Conservation (phyloP, 2,329 filamentous ascomycete species). For the Alternaria sp. region DNA sequence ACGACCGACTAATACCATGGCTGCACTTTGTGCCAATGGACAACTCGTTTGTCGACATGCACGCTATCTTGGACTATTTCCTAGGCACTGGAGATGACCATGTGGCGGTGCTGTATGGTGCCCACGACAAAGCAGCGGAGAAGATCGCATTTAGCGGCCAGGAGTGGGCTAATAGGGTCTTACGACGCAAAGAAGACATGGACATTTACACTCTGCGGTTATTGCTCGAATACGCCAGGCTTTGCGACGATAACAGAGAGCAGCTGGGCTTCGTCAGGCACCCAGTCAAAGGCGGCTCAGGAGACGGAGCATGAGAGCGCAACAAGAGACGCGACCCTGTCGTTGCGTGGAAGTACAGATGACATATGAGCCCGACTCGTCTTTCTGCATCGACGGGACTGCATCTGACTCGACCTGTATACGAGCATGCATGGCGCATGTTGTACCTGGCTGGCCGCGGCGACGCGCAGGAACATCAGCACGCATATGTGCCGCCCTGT, state of each 20-base stretch:
- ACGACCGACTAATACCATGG: conserved; percentile 72
- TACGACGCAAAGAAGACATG: conserved; percentile 76
- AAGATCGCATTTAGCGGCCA: conserved; percentile 71
- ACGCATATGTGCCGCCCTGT: conserved; percentile 1
- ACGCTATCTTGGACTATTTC: conserved; percentile 77
- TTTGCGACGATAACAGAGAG: conserved; percentile 53
- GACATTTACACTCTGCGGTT: conserved; percentile 72
- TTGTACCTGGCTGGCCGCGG: conserved; percentile 3
- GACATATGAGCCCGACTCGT: background rate
- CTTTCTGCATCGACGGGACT: background rate
- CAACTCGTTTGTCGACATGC: conserved; percentile 73
- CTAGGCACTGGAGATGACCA: conserved; percentile 54
- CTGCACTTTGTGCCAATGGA: conserved; percentile 86
- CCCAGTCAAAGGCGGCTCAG: background rate
- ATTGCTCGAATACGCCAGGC: conserved; percentile 53
- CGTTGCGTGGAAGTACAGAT: background rate
- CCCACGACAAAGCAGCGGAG: conserved; percentile 63
- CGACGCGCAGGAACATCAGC: conserved; percentile 7
- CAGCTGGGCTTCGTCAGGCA: conserved; percentile 48
- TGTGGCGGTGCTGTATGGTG: conserved; percentile 20
- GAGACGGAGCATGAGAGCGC: background rate
- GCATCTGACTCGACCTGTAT: conserved; percentile 7
- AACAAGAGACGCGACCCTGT: background rate
- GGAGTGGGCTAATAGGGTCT: conserved; percentile 71
- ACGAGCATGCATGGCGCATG: background rate